Base-by-base conservation (phyloP, 1,284 basidiomycete species). In the Chiua sp. region DNA sequence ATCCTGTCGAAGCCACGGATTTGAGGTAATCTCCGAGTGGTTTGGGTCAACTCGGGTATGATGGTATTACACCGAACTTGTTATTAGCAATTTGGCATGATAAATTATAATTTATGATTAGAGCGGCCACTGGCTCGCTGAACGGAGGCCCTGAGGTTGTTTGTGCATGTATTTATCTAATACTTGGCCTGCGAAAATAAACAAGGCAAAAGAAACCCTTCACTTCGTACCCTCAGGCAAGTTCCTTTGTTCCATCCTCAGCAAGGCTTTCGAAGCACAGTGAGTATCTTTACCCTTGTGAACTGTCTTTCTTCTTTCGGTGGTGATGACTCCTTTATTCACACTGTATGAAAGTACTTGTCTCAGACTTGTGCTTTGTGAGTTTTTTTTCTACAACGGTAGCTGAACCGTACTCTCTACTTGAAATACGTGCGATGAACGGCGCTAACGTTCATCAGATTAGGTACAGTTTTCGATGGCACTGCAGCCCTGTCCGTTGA, bases 361-460 rank as follows among this genome's bases (percentile, higher is more conserved):
- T 71, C 70, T 62, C 20, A 62, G 69, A 70, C 69, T 62, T 64
- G 68, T 70, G 68, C 59, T 70, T 72, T 57, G 61, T 81, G 80
- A 79, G 72, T n/a, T 32, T 74, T 66, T 74, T 73, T 71, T 77
- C 80, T 84, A 82, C 82, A 82, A 82, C 82, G 82, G 81, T 83
- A 83, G 77, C 87, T 90, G 87, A 90, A 77, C 80, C 64, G 63
- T 62, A 63, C 47, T 37, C 47, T 51, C 5, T 46, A 4, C n/a
- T 37, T 47, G n/a, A 50, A 42, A 56, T 39, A 57, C 32, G n/a
- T 22, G 23, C 3, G 42, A 7, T 26, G 0, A 32, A 10, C 30
- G 46, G 55, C 23, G 23, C 71, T 72, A 20, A 69, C 39, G 7
- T 26, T n/a, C 23, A 20, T 28, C 18, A 4, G 20, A n/a, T 35